Conservation (phyloP, 1,284 basidiomycete species). For the Cystobasidiaceae sp. region DNA sequence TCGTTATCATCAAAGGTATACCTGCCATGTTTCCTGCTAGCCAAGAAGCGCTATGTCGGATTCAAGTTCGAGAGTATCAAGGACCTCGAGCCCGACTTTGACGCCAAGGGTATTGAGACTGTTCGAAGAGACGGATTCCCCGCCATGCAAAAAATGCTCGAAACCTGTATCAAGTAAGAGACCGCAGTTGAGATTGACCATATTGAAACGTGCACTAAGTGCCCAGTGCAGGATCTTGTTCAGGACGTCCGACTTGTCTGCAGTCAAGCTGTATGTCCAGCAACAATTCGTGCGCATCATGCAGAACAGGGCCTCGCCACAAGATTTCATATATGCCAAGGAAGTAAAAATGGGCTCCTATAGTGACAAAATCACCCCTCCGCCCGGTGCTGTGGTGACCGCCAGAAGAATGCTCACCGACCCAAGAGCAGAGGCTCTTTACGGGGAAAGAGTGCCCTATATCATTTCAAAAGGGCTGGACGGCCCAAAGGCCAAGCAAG, state of each 20-base stretch:
- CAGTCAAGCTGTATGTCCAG: constrained; percentile 82
- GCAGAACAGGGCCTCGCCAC: constrained; percentile 69
- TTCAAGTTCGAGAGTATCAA: constrained; percentile 85
- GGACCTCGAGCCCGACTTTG: constrained; percentile 73
- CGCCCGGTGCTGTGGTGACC: constrained; percentile 83
- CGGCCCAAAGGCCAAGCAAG: constrained; percentile 53
- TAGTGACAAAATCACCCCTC: constrained; percentile 74
- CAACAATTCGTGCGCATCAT: constrained; percentile 80
- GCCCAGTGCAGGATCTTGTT: constrained; percentile 66
- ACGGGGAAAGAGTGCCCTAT: constrained; percentile 89
- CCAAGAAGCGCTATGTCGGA: constrained; percentile 95
- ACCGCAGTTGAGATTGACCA: neutral
- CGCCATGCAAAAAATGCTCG: constrained; percentile 83
- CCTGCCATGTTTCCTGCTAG: constrained; percentile 83
- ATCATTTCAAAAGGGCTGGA: constrained; percentile 63
- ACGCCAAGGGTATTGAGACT: constrained; percentile 97
- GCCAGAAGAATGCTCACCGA: constrained; percentile 69
- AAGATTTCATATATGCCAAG: constrained; percentile 92
- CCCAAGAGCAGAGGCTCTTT: constrained; percentile 76
- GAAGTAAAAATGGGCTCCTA: constrained; percentile 89
- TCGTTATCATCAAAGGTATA: constrained; percentile 61
- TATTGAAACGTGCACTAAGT: neutral
- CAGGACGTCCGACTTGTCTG: constrained; percentile 76
- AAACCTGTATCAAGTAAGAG: constrained; percentile 72
- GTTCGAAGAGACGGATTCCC: constrained; percentile 83